phyloP scores from a whole-genome alignment of 1,284 basidiomycete species.

The Rhodotorula sp. region DNA sequence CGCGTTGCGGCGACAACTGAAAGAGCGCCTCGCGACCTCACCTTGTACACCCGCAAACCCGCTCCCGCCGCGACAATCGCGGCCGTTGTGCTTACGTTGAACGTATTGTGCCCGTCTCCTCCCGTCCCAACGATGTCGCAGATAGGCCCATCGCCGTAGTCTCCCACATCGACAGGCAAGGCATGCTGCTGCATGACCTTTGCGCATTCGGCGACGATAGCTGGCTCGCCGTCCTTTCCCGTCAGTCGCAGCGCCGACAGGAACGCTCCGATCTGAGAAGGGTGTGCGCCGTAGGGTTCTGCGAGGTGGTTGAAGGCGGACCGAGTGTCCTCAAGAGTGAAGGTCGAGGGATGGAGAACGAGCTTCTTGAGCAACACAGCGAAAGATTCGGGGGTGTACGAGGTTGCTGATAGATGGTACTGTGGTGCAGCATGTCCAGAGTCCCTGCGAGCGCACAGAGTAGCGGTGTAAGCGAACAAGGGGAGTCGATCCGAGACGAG shows the following conservation, averaged over 20 bases:
- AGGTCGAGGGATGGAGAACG: conserved; percentile 25
- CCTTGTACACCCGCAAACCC: conserved; percentile 89
- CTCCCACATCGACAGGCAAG: conserved; percentile 58
- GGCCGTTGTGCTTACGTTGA: conserved; percentile 95
- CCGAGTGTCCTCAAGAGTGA: conserved; percentile 29
- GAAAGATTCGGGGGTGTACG: conserved; percentile 29
- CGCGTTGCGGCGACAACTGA: neutral
- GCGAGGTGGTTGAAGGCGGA: conserved; percentile 40
- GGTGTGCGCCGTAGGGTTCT: conserved; percentile 15
- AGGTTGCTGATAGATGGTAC: neutral
- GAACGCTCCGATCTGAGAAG: conserved; percentile 45
- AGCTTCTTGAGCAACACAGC: conserved; percentile 40
- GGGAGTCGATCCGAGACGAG: neutral
- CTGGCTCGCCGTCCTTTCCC: conserved; percentile 42
- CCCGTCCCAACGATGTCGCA: conserved; percentile 71
- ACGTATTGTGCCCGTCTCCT: conserved; percentile 96
- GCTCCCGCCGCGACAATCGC: conserved; percentile 92
- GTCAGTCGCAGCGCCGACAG: conserved; percentile 43
- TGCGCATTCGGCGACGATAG: conserved; percentile 63
- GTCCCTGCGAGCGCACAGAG: neutral
- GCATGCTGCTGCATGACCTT: conserved; percentile 67
- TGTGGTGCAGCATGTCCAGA: neutral
- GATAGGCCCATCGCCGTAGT: conserved; percentile 31
- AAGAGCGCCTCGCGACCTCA: conserved; percentile 49
- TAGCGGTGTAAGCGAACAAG: neutral